Evolutionary conservation across 1,284 basidiomycete species (phyloP), one percentile per base, ranked within the genome.

Genomic region (Pseudozyma pruni): DNA sequence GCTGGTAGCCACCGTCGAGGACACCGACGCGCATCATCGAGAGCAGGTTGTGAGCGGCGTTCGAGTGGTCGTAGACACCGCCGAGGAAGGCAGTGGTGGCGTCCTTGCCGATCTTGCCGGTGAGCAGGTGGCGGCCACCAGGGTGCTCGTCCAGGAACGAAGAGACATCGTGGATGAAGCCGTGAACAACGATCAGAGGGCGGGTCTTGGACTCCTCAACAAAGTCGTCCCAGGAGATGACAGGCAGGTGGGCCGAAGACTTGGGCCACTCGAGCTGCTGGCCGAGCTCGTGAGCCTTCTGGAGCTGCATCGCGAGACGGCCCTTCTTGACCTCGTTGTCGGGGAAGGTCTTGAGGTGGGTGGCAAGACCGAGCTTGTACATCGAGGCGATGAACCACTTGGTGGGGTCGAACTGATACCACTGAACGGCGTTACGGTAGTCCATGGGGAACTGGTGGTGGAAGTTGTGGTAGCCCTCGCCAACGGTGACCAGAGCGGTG

Each of bases 371-470:
- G 32, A 81, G 55, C 44, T 66, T 60, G 25, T 48, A 46, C 72
- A 78, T 76, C 13, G 60, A 19, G 25, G 61, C 51, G 37, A 81
- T 81, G 57, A 81, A 81, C 80, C 80, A 81, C 71, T 81, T 81
- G 51, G 80, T 81, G 13, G 80, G 80, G 61, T 81, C 80, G 50
- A 78, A 81, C 61, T 81, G 80, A 64, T 79, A 78, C 80, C 80
- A 81, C 45, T 75, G 62, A 29, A 78, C 61, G 16, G 79, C 80
- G 54, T 81, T 81, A 17, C 80, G 74, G 72, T 76, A 80, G 69
- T 81, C 79, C 78, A 81, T 80, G 31, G 79, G 79, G 75, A 81
- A 81, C 53, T 81, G 78, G 64, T 81, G 79, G 72, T 81, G 79
- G 75, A 80, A 81, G 64, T 81, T 81, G 75, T 81, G 79, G 70